Percentiles rank a stretch among this genome's conserved stretches.
These are phyloP conservation scores for Coemansia sp. DNA, from an alignment of 192 early-diverging fungal species.

Conservation along the genomic window DNA sequence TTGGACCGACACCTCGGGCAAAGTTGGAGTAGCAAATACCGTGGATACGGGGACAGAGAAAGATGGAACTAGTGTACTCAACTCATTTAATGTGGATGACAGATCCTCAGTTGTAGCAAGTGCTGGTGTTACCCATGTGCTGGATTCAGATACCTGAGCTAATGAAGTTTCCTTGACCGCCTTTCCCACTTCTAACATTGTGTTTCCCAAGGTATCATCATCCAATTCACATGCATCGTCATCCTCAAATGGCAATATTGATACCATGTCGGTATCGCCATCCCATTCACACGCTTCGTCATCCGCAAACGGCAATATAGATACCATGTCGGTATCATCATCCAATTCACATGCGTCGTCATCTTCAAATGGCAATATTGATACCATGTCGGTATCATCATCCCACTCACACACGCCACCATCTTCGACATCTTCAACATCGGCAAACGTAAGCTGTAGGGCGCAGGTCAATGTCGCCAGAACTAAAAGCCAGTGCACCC, in stretches of 20 bases:
- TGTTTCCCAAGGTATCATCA: not conserved
- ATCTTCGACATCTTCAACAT: too few relatives aligned
- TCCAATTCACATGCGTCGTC: not conserved
- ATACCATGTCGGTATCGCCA: not conserved
- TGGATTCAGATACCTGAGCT: not conserved
- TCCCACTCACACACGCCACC: too few relatives aligned
- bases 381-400: not conserved
- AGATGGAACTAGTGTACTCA: not conserved
- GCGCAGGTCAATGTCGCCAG: not conserved
- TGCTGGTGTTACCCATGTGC: not conserved
- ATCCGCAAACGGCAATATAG: not conserved
- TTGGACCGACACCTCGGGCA: not conserved
- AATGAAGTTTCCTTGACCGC: constrained; percentile 5
- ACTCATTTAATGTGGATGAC: not conserved
- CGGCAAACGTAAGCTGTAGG: not conserved
- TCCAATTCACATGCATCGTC: too few relatives aligned
- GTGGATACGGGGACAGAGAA: not conserved
- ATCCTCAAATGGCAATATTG: not conserved
- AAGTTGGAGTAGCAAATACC: not conserved
- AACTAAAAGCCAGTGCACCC: not conserved
- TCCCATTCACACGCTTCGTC: not conserved
- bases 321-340: not conserved
- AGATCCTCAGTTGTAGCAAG: not conserved
- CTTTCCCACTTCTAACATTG: not conserved
- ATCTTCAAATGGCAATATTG: not conserved